Evolutionary conservation across 164 flowering plant genomes (phyloP), one percentile per base, ranked within the genome.

Genomic region (Amborella trichopoda): DNA sequence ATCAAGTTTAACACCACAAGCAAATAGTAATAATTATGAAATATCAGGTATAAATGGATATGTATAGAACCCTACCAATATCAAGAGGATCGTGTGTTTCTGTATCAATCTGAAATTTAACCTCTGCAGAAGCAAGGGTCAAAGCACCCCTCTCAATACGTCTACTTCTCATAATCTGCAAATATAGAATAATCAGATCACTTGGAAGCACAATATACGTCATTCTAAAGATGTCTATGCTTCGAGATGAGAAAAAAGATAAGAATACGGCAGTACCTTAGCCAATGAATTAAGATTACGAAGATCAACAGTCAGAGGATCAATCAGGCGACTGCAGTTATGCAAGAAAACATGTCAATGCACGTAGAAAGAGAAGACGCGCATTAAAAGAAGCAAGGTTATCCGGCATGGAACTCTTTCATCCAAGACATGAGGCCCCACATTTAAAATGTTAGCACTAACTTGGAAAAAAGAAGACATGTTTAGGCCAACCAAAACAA

Each of bases 71-170:
- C 71, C 38, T 74, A 93, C 99, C 99, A 63, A 93, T 79, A 72
- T 93, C 99, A 68, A 93, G 95, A 57, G 96, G 99, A 53, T 93
- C 99, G 55, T 84, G 99, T 63, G 99, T 93, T 64, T 93, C 99
- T 16, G 99, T 88, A 64, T 93, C 99, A 68, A 88, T 85, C 61
- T 93, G 87, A 72, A 93, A 93, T 60, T 88, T 93, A 52, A 93
- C 96, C 73, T 93, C 99, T 46, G 99, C 95, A 64, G 99, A 93
- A 58, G 99, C 99, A 67, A 93, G 96, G 51, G 99, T 93, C 40
- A 93, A 53, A 47, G 99, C 99, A 54, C 99, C 99, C 66, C 91
- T 78, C 22, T 93, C 91, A 61, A 93, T 83, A 34, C 99, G 94
- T 47, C 84, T 77, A 36, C 56, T 77, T 74, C 96, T 80, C 95